A percentile compares a stretch with the other conserved stretches of the same genome.
Evolutionary conservation across 1,139 yeast genomes (phyloP).

Genomic region (Scheffersomyces cryptocercus): DNA sequence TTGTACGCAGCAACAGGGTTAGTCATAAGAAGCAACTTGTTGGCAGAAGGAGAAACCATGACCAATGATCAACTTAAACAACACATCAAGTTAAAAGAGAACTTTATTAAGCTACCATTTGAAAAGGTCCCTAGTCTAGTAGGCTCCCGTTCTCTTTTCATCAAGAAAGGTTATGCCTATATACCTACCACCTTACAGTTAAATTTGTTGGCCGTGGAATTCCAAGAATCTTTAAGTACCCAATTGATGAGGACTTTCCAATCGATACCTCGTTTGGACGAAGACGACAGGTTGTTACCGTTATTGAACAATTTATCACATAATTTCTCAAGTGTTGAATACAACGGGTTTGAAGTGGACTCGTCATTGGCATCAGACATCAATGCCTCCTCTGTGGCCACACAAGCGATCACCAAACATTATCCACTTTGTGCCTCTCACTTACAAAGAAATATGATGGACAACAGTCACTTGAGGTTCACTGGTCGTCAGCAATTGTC

Average conservation of each 20-base stretch:
- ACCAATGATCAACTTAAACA: slow-evolving; percentile 44
- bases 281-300: slow-evolving; percentile 87
- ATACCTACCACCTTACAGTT: slow-evolving; percentile 83
- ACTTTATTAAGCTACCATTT: slow-evolving; percentile 80
- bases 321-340: slow-evolving; percentile 67
- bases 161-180: slow-evolving; percentile 74
- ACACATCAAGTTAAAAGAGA: slow-evolving; percentile 52
- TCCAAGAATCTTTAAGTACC: slow-evolving; percentile 50
- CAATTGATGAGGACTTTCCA: slow-evolving; percentile 72
- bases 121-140: slow-evolving; percentile 80
- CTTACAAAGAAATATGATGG: slow-evolving; percentile 60
- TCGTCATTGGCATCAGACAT: slow-evolving; percentile 49
- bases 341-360: slow-evolving; percentile 35
- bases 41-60: slow-evolving; percentile 29
- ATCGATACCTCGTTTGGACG: slow-evolving; percentile 81
- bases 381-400: slow-evolving; percentile 62
- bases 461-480: slow-evolving; percentile 74
- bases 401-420: slow-evolving; percentile 56
- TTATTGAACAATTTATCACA: slow-evolving; percentile 74
- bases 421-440: slow-evolving; percentile 84
- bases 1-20: slow-evolving; percentile 55
- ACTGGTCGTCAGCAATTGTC: slow-evolving; percentile 85
- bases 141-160: slow-evolving; percentile 64
- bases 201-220: slow-evolving; percentile 67
- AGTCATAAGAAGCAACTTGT: slow-evolving; percentile 32